Conservation (phyloP, 2,329 filamentous ascomycete species). For the Colletotrichum truncatum region DNA sequence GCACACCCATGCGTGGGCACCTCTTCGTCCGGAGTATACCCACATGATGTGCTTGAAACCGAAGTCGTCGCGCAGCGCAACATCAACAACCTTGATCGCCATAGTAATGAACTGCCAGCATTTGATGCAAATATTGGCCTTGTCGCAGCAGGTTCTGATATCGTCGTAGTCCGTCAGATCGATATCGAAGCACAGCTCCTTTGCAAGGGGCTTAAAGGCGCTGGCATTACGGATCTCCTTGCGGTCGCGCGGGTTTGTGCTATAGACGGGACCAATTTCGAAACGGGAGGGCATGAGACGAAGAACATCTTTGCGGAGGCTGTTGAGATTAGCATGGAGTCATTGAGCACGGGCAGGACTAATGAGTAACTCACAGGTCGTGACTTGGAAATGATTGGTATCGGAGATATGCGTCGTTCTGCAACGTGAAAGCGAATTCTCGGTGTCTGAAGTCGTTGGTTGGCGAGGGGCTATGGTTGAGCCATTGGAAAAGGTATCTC, state of each 20-base stretch:
- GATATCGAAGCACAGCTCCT: slow-evolving; percentile 98
- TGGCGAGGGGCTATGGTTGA: slow-evolving; percentile 90
- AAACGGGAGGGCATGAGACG: slow-evolving; percentile 91
- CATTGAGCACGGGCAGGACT: background rate
- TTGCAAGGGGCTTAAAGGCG: slow-evolving; percentile 86
- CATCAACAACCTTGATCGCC: slow-evolving; percentile 93
- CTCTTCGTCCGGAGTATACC: slow-evolving; percentile 97
- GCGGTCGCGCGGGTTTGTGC: slow-evolving; percentile 89
- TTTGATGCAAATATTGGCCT: slow-evolving; percentile 91
- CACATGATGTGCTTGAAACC: slow-evolving; percentile 97
- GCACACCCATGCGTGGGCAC: slow-evolving; percentile 98
- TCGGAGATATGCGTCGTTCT: slow-evolving; percentile 89
- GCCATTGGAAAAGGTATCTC: slow-evolving; percentile 94
- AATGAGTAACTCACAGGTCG: slow-evolving; percentile 53
- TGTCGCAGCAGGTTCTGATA: slow-evolving; percentile 92
- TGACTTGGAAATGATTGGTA: slow-evolving; percentile 77
- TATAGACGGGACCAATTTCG: slow-evolving; percentile 98
- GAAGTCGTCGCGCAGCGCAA: slow-evolving; percentile 90
- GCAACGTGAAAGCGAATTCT: slow-evolving; percentile 96
- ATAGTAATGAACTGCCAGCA: slow-evolving; percentile 99
- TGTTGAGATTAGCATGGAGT: slow-evolving; percentile 41
- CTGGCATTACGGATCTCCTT: slow-evolving; percentile 84
- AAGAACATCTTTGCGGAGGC: slow-evolving; percentile 90
- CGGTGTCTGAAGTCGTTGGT: slow-evolving; percentile 90
- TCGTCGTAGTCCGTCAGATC: slow-evolving; percentile 99